Evolutionary conservation across 1,284 basidiomycete genomes (phyloP), one percentile per base, ranked within the genome.

Genomic region (Moesziomyces sp.): DNA sequence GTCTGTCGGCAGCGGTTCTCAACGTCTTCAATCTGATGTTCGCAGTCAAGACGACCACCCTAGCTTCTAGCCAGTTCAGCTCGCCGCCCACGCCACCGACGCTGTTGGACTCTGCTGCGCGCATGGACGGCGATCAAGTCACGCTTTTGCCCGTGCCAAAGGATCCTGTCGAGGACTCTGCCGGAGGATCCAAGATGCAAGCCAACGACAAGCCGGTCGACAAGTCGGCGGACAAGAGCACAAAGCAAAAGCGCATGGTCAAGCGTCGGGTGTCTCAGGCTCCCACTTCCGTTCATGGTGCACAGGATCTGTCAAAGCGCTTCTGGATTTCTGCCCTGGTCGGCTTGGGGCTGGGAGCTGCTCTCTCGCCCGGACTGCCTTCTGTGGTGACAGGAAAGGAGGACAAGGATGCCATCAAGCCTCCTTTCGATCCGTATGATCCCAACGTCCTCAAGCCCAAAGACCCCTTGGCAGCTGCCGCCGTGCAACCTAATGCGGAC

Each of bases 381-480:
- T 24, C 19, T 2, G 21, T 33, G 14, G 14, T 73, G 23, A 45
- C 4, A 19, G 42, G 44, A 10, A 56, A 52, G 24, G 46, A 38
- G 24, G 10, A 46, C 7, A 28, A 21, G 4, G 21, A 51, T 3
- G 30, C 23, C 23, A 56, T 63, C 7, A 38, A 51, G 19, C 52
- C 64, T n/a, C 70, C 64, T 16, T 73, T 67, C 53, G 43, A 73
- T 46, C 70, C 70, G 16, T 67, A 73, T 38, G 60, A 73, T 38
- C 53, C 64, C 1, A 46, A 59, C 30, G 57, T 73, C 2, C 57
- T 73, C 42, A 57, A 58, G 47, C 60, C 59, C 2, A 60, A 57
- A 3, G 51, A 73, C 21, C 5, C 59, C 5, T 59, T 62, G 14
- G 50, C 49, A 46, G 60, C 42, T 19, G 57, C 64, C 19, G 64